Evolutionary conservation across 2,329 filamentous ascomycete genomes (phyloP), one percentile per base, ranked within the genome.

Genomic region (Grosmannia serpens): DNA sequence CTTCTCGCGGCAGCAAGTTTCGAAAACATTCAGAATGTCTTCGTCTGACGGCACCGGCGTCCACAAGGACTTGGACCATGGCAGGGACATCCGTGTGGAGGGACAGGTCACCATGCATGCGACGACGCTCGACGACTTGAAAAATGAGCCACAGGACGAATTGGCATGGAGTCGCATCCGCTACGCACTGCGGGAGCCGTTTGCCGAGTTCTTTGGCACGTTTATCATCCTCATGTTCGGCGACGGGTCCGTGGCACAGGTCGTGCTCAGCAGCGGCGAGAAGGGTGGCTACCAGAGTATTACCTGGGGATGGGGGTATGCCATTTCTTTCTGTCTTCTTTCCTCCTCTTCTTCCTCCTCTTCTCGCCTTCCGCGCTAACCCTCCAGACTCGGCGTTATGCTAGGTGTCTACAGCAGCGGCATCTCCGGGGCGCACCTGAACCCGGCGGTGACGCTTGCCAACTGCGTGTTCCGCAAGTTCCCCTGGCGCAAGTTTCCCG

Each of bases 241-340:
- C 4, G 81, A 88, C 61, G 85, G 84, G n/a, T 82, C 82, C 58
- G 83, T 88, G 24, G 86, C 86, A 3, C 86, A 89, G 68, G 85
- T 87, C 0, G 72, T 83, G 0, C 75, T 89, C 15, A 84, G 81
- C 59, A 69, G 68, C 4, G 68, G 66, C 29, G 66, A 66, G 17
- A 79, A 77, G 65, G 79, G 80, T 49, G 67, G 74, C 60, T 78
- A 77, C 61, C 72, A 77, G 64, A 76, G 74, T 59, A 77, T 79
- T 58, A 75, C 73, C 4, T 77, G 75, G 74, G 75, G 75, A 41
- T 78, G 74, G 74, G 75, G 74, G 73, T 77, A 68, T 72, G 74
- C 66, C 6, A 15, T 11, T 22, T 15, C 31, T 38, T 1, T 53
- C 4, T 2, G 15, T 2, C 22, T 38, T 35, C 22, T 31, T 9